Base-by-base conservation (phyloP, 345 rosid genomes). In the Salix koriyanagi region DNA sequence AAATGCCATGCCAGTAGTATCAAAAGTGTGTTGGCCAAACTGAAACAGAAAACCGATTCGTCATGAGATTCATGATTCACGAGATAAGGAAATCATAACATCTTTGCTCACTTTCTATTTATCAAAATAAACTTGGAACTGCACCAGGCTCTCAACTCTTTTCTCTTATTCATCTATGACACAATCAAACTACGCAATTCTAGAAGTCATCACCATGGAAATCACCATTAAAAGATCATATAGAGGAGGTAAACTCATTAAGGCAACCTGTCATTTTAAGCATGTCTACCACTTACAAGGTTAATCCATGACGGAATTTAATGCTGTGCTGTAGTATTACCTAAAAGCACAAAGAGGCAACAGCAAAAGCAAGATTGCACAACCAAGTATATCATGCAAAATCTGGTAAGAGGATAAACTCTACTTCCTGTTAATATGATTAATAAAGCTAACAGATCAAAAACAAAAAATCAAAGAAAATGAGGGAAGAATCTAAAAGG, bases 11-110 rank as follows among this genome's bases (percentile, higher is more conserved):
- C 87, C 92, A 21, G 82, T 69, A 67, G 86, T 46, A 67, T 90
- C 93, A 80, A 83, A 92, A 34, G 83, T 76, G 83, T 88, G 97
- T 77, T 90, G 91, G 78, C 88, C 92, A 82, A 80, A 90, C 98
- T 91, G 89, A 75, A 81, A 79, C 36, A 44, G 14, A 69, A 78
- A 74, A 73, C 32, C 28, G 64, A 54, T 60, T 34, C 12, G 32
- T 52, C 65, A 26, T 5, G 58, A 50, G 75, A 79, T 50, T 32
- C n/a, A 58, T 6, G 64, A 34, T n/a, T 60, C 26, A 42, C 30
- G 2, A 37, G 69, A 66, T 58, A 28, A 15, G 30, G n/a, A 70
- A 62, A 19, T 16, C 28, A 32, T 58, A 36, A 26, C 25, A 70
- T 70, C 21, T 37, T 73, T n/a, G 64, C 65, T 30, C 21, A n/a